Evolutionary conservation across 1,284 basidiomycete genomes (phyloP).

Genomic region (Tilletia indica): DNA sequence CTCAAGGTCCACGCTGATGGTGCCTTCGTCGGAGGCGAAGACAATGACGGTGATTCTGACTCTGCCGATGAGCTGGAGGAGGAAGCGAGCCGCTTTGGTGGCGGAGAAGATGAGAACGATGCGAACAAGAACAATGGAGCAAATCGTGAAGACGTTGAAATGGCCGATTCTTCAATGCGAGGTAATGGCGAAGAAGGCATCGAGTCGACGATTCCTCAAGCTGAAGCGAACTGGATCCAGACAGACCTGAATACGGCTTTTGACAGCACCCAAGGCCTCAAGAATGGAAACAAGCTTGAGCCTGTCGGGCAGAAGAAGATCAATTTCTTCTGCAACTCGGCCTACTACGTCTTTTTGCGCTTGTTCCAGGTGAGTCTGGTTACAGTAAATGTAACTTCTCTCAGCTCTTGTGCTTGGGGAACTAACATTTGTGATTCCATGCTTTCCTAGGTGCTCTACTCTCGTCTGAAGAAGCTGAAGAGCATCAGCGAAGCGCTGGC

Average conservation of each 20-base stretch:
- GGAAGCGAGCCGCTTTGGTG: constrained; percentile 11
- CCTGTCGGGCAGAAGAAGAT: constrained; percentile 50
- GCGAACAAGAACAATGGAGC: constrained; percentile 23
- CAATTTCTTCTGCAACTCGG: constrained; percentile 85
- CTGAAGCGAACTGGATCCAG: constrained; percentile 60
- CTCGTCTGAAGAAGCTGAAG: constrained; percentile 77
- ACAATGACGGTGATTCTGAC: constrained; percentile 57
- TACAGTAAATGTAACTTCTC: background rate
- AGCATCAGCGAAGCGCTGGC: constrained; percentile 55
- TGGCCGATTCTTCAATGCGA: background rate
- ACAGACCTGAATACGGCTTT: constrained; percentile 54
- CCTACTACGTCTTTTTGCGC: constrained; percentile 84
- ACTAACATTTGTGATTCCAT: background rate
- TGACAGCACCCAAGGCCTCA: constrained; percentile 35
- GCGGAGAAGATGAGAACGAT: constrained; percentile 30
- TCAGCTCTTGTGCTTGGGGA: too few species aligned
- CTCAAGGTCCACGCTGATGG: constrained; percentile 48
- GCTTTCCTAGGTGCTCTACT: constrained; percentile 71
- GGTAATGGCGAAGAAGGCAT: constrained; percentile 23
- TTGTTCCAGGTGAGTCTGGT: constrained; percentile 56
- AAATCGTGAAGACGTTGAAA: constrained; percentile 17
- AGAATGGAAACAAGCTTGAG: constrained; percentile 23
- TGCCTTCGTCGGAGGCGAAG: constrained; percentile 69
- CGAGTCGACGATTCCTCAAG: constrained; percentile 26
- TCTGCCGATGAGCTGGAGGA: constrained; percentile 58